A percentile compares a stretch with the other conserved stretches of the same genome.
Conservation (phyloP, 2,329 filamentous ascomycete species). For the Pezicula neosporulosa region DNA sequence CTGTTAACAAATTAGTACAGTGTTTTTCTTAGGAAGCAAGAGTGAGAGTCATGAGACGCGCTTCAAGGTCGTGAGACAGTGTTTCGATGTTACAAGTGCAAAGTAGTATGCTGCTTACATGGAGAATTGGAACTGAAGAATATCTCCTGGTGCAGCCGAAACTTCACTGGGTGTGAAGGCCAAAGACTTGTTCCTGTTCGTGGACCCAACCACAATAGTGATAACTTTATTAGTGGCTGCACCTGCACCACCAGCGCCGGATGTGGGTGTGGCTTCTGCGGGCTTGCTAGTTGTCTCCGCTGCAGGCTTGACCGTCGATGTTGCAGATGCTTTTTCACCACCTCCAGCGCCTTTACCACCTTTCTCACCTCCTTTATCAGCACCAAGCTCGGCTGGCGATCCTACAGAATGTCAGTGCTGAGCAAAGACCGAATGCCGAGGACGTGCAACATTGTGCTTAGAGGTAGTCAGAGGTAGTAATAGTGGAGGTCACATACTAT, state of each 20-base stretch:
- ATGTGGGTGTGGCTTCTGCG: background rate
- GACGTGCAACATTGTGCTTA: background rate
- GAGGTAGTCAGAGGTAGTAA: background rate
- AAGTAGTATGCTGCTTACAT: slow-evolving; percentile 18
- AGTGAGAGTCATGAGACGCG: too few relatives aligned
- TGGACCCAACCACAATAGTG: slow-evolving; percentile 6
- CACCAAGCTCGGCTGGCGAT: background rate
- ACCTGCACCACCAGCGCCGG: background rate
- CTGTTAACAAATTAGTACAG: too few relatives aligned
- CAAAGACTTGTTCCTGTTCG: slow-evolving; percentile 55
- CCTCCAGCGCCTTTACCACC: background rate
- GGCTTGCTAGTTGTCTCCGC: background rate
- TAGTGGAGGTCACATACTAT: background rate
- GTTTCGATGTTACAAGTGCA: too few relatives aligned
- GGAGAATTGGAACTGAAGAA: slow-evolving; percentile 51
- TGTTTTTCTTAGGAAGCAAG: too few relatives aligned
- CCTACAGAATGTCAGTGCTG: background rate
- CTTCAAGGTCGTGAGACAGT: too few relatives aligned
- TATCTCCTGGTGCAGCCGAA: slow-evolving; percentile 41
- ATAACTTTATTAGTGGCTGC: slow-evolving; percentile 4
- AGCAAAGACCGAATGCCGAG: background rate
- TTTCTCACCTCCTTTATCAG: too few relatives aligned
- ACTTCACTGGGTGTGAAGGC: slow-evolving; percentile 47
- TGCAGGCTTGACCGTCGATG: background rate
- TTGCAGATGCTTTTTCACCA: background rate